Conservation (phyloP, 225 moss, liverwort and hornwort species). For the Thuidium tamariscinum region DNA sequence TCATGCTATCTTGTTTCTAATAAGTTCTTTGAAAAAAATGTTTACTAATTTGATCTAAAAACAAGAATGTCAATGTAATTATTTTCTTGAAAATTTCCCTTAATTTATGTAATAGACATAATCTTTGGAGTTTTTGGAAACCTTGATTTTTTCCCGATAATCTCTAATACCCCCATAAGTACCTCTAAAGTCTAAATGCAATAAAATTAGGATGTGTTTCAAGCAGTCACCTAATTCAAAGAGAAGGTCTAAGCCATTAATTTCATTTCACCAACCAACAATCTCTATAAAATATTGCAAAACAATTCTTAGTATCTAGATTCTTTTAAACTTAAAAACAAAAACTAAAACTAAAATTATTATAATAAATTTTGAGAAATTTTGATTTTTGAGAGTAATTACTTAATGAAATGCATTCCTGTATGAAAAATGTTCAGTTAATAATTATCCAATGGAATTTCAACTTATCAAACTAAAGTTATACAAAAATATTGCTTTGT, state of each 20-base stretch:
- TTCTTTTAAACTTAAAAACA: background rate
- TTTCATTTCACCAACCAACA: background rate
- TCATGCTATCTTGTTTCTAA: too few relatives aligned
- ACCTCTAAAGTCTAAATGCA: background rate
- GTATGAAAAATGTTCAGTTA: background rate
- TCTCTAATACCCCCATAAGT: background rate
- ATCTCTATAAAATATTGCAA: too few relatives aligned
- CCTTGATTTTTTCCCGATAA: fast-evolving
- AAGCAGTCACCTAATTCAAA: background rate
- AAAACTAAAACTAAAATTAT: too few relatives aligned
- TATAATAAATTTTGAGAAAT: fast-evolving
- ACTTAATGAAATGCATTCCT: background rate
- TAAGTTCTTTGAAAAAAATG: background rate
- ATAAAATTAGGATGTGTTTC: background rate
- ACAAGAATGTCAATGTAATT: background rate
- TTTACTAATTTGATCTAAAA: background rate
- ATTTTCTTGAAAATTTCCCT: background rate
- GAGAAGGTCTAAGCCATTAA: fast-evolving
- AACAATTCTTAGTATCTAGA: background rate
- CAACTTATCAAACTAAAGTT: background rate
- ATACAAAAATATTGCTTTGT: background rate
- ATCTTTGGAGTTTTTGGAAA: background rate
- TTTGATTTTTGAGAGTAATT: background rate
- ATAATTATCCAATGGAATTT: too few relatives aligned
- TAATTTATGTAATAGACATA: too few relatives aligned